These are phyloP conservation scores for Metschnikowia shivogae DNA, from an alignment of 805 yeast species.

Conservation along the genomic window DNA sequence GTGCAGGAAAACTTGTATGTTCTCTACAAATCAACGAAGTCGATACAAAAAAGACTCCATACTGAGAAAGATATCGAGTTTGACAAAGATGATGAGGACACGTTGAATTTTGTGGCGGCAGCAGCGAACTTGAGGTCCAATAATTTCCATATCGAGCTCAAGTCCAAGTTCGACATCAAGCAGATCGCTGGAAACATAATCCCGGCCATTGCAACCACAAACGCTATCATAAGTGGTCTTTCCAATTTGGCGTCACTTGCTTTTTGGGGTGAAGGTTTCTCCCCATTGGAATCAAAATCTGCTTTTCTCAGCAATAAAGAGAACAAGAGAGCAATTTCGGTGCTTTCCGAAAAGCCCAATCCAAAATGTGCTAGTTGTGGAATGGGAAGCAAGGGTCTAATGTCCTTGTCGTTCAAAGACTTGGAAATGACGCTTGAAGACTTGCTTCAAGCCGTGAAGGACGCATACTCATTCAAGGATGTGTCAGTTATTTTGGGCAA, in stretches of 20 bases:
- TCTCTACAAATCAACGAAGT: slow-evolving; percentile 45
- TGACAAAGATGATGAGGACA: slow-evolving; percentile 94
- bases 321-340: slow-evolving; percentile 62
- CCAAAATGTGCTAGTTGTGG: slow-evolving; percentile 67
- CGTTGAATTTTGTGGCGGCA: slow-evolving; percentile 81
- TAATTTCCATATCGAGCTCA: slow-evolving; percentile 64
- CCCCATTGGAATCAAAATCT: slow-evolving; percentile 23
- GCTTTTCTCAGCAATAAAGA: slow-evolving; percentile 43
- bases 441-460: slow-evolving; percentile 48
- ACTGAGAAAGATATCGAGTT: slow-evolving; percentile 50
- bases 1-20: slow-evolving; percentile 59
- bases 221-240: slow-evolving; percentile 91
- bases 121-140: slow-evolving; percentile 74
- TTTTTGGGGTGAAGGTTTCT: slow-evolving; percentile 38
- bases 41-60: slow-evolving; percentile 46
- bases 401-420: slow-evolving; percentile 34
- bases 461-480: slow-evolving; percentile 51
- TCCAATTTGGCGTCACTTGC: slow-evolving; percentile 69
- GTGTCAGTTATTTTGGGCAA: slow-evolving; percentile 59
- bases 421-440: slow-evolving; percentile 42
- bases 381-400: slow-evolving; percentile 33
- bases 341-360: slow-evolving; percentile 58
- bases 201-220: slow-evolving; percentile 97
- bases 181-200: slow-evolving; percentile 97
- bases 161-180: slow-evolving; percentile 81